These are phyloP conservation scores for Setaria viridis DNA, from an alignment of 202 grass and related monocot species.

Conservation along the genomic window DNA sequence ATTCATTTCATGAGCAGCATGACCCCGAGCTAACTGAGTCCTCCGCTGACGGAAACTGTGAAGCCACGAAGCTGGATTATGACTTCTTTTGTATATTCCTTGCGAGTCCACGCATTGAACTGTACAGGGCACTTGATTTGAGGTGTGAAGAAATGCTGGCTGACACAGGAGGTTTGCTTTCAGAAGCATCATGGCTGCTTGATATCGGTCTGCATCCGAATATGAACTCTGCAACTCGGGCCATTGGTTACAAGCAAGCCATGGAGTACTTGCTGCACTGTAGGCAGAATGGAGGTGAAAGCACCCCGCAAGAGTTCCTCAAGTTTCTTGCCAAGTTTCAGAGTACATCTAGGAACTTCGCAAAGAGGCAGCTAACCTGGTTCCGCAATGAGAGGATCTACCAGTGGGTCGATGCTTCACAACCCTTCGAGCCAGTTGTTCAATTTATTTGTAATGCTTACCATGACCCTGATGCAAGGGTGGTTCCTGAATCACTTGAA, in stretches of 20 bases:
- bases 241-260: slow-evolving; percentile 85
- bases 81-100: slow-evolving; percentile 89
- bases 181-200: slow-evolving; percentile 84
- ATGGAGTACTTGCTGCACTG: slow-evolving; percentile 82
- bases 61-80: slow-evolving; percentile 64
- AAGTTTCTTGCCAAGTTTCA: slow-evolving; percentile 76
- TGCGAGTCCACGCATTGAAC: slow-evolving; percentile 53
- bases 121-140: slow-evolving; percentile 84
- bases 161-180: slow-evolving; percentile 70
- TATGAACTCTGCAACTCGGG: slow-evolving; percentile 70
- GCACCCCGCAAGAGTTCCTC: slow-evolving; percentile 60
- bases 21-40: background rate
- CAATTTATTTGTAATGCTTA: slow-evolving; percentile 73
- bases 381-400: slow-evolving; percentile 86
- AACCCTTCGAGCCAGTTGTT: slow-evolving; percentile 64
- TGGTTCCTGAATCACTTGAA: slow-evolving; percentile 69
- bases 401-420: slow-evolving; percentile 72
- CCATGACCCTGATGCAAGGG: slow-evolving; percentile 34
- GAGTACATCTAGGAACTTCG: slow-evolving; percentile 77
- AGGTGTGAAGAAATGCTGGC: slow-evolving; percentile 89
- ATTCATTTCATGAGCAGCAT: slow-evolving; percentile 51
- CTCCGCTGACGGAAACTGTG: background rate
- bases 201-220: slow-evolving; percentile 70
- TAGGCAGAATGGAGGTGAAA: slow-evolving; percentile 63
- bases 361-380: slow-evolving; percentile 92